phyloP scores from a whole-genome alignment of 2,329 filamentous ascomycete genomes.

The Exserohilum turcica region DNA sequence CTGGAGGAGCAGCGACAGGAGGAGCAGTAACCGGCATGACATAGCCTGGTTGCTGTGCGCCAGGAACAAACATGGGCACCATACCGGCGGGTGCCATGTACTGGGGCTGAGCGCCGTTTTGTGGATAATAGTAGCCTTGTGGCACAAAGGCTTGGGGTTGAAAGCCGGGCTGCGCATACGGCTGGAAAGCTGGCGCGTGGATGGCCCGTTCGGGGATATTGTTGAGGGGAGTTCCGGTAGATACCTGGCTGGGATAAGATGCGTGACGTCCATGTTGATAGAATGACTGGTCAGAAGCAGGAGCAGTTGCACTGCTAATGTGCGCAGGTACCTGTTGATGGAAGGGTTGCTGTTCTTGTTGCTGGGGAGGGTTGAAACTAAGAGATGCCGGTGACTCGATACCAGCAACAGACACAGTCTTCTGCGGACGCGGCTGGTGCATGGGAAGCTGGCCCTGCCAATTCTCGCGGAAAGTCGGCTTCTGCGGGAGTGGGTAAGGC shows the following conservation, averaged over 20 bases:
- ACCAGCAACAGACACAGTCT: constrained; percentile 87
- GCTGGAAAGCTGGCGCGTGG: constrained; percentile 85
- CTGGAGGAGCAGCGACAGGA: constrained; percentile 42
- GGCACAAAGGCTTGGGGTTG: constrained; percentile 50
- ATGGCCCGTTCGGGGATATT: constrained; percentile 93
- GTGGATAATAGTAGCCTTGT: constrained; percentile 67
- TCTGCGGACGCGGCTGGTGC: constrained; percentile 94
- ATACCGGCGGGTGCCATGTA: constrained; percentile 54
- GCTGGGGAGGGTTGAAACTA: constrained; percentile 63
- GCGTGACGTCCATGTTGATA: constrained; percentile 69
- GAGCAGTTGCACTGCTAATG: constrained; percentile 63
- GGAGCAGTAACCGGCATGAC: constrained; percentile 48
- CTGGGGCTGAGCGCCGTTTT: constrained; percentile 43
- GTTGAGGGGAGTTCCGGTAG: constrained; percentile 79
- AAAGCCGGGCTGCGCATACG: constrained; percentile 63
- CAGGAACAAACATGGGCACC: constrained; percentile 64
- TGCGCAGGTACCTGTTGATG: constrained; percentile 90
- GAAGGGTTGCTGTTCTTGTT: constrained; percentile 81
- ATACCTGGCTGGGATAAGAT: constrained; percentile 72
- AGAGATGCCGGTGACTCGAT: constrained; percentile 81
- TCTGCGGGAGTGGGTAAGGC: constrained; percentile 60
- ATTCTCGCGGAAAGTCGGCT: constrained; percentile 64
- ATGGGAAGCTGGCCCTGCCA: constrained; percentile 70
- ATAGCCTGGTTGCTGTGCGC: constrained; percentile 56
- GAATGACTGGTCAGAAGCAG: constrained; percentile 53